A percentile compares a stretch with the other conserved stretches of the same genome.
phyloP scores from a whole-genome alignment of 495 filamentous ascomycete species.

The Aspergillus diversus region DNA sequence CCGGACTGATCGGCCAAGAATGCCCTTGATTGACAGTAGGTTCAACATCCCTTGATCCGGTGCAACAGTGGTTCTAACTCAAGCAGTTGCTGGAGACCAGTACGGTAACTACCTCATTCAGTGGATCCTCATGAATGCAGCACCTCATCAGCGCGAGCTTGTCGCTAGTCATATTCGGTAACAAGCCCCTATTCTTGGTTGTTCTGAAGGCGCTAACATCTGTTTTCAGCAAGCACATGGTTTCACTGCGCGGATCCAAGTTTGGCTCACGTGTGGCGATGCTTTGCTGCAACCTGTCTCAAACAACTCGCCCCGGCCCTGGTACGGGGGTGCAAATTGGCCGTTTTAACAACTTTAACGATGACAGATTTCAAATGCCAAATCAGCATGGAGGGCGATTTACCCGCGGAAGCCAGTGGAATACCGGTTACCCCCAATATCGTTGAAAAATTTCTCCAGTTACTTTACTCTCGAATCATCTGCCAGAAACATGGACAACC shows the following conservation, averaged over 20 bases:
- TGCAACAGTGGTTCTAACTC: conserved; percentile 30
- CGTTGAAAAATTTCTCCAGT: conserved; percentile 31
- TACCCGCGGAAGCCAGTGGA: conserved; percentile 44
- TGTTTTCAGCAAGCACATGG: conserved; percentile 87
- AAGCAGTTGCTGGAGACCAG: conserved; percentile 86
- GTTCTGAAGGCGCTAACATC: conserved; percentile 14
- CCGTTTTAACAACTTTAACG: conserved; percentile 60
- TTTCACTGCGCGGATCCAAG: conserved; percentile 96
- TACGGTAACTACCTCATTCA: conserved; percentile 99
- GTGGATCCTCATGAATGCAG: conserved; percentile 89
- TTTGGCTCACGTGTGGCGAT: conserved; percentile 98
- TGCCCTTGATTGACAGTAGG: conserved; percentile 93
- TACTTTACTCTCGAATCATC: neutral
- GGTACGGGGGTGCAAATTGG: conserved; percentile 67
- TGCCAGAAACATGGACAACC: conserved; percentile 10
- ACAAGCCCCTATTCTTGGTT: conserved; percentile 4
- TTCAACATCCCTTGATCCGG: conserved; percentile 15
- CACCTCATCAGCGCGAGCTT: conserved; percentile 84
- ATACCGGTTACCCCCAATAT: conserved; percentile 39
- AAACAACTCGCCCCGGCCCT: conserved; percentile 82
- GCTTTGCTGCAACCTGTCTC: conserved; percentile 94
- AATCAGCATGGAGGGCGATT: conserved; percentile 39
- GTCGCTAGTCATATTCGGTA: conserved; percentile 90
- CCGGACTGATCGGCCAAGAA: conserved; percentile 86
- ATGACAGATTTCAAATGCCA: conserved; percentile 41